Evolutionary conservation across 805 yeast species (phyloP).

Genomic region (Komagataella pseudopastoris): DNA sequence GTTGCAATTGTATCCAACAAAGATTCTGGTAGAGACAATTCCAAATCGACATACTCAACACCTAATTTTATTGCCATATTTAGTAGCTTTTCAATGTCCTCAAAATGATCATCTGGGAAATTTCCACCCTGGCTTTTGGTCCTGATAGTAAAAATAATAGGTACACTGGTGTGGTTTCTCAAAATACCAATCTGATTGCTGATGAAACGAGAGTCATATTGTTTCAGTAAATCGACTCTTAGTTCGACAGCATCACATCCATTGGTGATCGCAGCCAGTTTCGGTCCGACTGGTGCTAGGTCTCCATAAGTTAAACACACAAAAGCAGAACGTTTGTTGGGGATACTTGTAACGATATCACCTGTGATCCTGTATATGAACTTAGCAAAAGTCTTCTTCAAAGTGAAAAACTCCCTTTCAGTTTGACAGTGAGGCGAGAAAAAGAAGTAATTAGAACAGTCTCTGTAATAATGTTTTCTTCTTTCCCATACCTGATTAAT

Average conservation of each 20-base stretch:
- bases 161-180: slow-evolving; percentile 51
- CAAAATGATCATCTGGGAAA: slow-evolving; percentile 48
- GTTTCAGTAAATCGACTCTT: slow-evolving; percentile 57
- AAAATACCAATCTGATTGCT: slow-evolving; percentile 61
- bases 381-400: slow-evolving; percentile 44
- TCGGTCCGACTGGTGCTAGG: slow-evolving; percentile 26
- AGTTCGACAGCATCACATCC: slow-evolving; percentile 81
- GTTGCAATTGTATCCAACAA: slow-evolving; percentile 37
- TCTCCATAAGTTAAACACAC: slow-evolving; percentile 64
- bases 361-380: slow-evolving; percentile 58
- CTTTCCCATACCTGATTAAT: slow-evolving; percentile 73
- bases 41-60: slow-evolving; percentile 70
- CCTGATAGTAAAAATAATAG: slow-evolving; percentile 73
- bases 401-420: slow-evolving; percentile 35
- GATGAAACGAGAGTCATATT: slow-evolving; percentile 39
- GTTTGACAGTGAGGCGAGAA: slow-evolving; percentile 61
- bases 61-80: slow-evolving; percentile 62
- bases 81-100: slow-evolving; percentile 34
- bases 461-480: slow-evolving; percentile 67
- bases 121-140: slow-evolving; percentile 73
- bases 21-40: slow-evolving; percentile 51
- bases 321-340: slow-evolving; percentile 44
- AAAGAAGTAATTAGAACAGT: slow-evolving; percentile 67
- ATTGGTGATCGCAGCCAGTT: slow-evolving; percentile 37
- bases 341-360: slow-evolving; percentile 20